Evolutionary conservation across 345 rosid genomes (phyloP).

Genomic region (Eucalyptus polybractea): DNA sequence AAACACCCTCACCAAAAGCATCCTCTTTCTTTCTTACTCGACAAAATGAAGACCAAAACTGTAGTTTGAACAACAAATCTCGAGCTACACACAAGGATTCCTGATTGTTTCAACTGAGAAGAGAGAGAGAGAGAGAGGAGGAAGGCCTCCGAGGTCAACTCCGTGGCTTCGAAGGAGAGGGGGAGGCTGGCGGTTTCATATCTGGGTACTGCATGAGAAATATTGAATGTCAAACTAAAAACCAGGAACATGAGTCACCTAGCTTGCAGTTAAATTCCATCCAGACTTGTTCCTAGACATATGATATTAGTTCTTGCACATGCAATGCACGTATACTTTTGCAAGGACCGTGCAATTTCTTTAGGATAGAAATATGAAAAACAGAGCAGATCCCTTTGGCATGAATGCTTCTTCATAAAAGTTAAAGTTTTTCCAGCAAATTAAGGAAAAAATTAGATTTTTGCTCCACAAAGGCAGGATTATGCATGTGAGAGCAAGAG

Average conservation of each 20-base stretch:
- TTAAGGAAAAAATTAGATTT: not conserved
- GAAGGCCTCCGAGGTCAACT: not conserved
- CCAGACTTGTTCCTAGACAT: not conserved
- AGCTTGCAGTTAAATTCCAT: not conserved
- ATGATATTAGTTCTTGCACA: not conserved
- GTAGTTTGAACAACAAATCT: not conserved
- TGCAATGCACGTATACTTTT: not conserved
- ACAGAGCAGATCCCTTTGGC: not conserved
- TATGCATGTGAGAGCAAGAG: not conserved
- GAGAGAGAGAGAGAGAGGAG: not conserved
- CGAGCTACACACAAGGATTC: not conserved
- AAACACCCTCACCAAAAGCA: not conserved
- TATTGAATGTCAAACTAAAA: not conserved
- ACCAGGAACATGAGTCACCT: not conserved
- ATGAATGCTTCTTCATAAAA: not conserved
- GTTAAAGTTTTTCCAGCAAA: not conserved
- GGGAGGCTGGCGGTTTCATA: slow-evolving; percentile 51
- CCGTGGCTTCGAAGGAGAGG: slow-evolving; percentile 35
- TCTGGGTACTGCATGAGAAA: slow-evolving; percentile 26
- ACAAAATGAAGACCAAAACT: not conserved
- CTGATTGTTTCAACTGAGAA: not conserved
- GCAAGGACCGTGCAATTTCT: not conserved
- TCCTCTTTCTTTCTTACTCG: not conserved
- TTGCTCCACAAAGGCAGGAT: not conserved
- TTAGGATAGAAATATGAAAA: not conserved